Evolutionary conservation across 805 yeast species (phyloP), one percentile per base, ranked within the genome.

Genomic region (Diddensiella santjacobensis): DNA sequence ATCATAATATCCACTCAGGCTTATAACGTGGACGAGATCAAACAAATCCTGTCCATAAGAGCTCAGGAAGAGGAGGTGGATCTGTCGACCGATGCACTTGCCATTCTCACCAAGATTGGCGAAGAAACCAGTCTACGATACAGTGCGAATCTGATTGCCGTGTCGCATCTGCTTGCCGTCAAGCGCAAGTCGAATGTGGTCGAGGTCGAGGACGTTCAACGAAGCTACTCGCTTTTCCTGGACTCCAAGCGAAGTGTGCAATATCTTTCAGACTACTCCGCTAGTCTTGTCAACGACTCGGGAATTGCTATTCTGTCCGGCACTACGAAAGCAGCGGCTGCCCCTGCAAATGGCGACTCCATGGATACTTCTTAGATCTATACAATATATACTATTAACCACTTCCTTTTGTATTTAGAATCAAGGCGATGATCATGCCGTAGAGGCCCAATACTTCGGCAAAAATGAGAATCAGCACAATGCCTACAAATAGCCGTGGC

Each of bases 1-100:
- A 84, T 93, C 57, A 93, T 93, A 53, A 88, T 93, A 55, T 89
- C 93, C 62, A 95, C 99, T 1, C 68, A 78, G 15, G 73, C 79
- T 40, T 93, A 93, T 71, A 73, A 75, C 50, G 80, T 79, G 50
- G 90, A 87, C 51, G 99, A 93, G 68, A 84, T 91, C 61, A 79
- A 84, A 61, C 81, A 89, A 43, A 93, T 93, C 60, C 72, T 93
- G 54, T 74, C 86, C 24, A 93, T 91, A 59, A 81, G 99, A 63
- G 88, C 97, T 2, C 86, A 83, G 60, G 96, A 89, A 64, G 99
- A 93, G 68, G 97, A 90, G 63, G 90, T 87, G 44, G 93, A 87
- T 56, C 71, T 93, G 53, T 67, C 81, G 13, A 74, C 77, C 4
- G 97, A 89, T 61, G 96, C 96, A 0, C 73, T 91, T 54, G 91